A percentile compares a stretch with the other conserved stretches of the same genome.
Evolutionary conservation across 2,329 filamentous ascomycete species (phyloP).

Genomic region (Sphaerostilbella broomeana): DNA sequence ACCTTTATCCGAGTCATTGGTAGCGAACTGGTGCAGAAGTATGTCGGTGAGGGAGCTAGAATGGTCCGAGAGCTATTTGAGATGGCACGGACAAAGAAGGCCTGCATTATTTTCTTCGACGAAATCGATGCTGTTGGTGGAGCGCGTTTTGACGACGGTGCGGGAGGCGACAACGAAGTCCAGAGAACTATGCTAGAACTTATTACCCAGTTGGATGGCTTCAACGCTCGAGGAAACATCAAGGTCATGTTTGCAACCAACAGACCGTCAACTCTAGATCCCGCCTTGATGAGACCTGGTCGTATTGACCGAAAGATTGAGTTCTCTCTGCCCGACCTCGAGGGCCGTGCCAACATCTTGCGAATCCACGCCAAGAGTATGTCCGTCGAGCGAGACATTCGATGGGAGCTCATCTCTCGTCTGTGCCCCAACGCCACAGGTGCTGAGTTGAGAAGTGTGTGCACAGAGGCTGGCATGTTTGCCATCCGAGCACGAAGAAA

Average conservation of each 20-base stretch:
- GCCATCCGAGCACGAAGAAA: constrained; percentile 91
- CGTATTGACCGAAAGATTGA: constrained; percentile 99
- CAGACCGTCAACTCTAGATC: constrained; percentile 88
- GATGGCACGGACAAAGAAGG: constrained; percentile 99
- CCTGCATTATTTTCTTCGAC: constrained; percentile 96
- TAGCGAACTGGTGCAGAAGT: constrained; percentile 96
- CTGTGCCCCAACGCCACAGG: constrained; percentile 96
- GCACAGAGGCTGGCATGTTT: constrained; percentile 98
- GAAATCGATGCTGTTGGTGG: constrained; percentile 96
- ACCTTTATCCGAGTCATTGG: constrained; percentile 99
- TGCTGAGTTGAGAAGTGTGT: constrained; percentile 91
- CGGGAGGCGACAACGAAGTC: constrained; percentile 94
- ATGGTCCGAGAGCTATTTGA: constrained; percentile 99
- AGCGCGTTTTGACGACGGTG: constrained; percentile 92
- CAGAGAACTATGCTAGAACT: constrained; percentile 97
- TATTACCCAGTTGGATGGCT: constrained; percentile 93
- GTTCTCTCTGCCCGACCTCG: constrained; percentile 93
- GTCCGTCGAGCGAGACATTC: constrained; percentile 97
- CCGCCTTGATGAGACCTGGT: constrained; percentile 93
- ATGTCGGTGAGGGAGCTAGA: constrained; percentile 93
- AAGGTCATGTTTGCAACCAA: constrained; percentile 99
- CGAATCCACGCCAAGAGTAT: constrained; percentile 99
- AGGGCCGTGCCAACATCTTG: constrained; percentile 94
- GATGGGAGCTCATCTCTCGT: constrained; percentile 97
- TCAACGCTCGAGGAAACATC: constrained; percentile 95